Conservation (phyloP, 371 early-diverging fungal genomes). For the Choanephora cucurbitarum region DNA sequence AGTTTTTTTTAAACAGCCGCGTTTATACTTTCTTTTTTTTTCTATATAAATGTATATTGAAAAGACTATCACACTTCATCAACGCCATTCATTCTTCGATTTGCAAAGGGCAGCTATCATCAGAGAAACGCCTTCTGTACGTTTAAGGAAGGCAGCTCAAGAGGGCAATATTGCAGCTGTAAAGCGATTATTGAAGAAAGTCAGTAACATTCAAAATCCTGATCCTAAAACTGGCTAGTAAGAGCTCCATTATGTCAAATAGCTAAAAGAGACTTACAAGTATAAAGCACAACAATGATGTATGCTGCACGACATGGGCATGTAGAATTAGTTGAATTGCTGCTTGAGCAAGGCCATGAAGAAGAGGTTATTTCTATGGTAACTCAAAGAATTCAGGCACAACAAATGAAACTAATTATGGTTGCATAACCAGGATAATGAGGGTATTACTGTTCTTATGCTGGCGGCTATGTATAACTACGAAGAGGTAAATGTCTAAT, state of each 20-base stretch:
- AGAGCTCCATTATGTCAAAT: background rate
- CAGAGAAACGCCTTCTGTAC: constrained; percentile 42
- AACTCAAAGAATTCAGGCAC: constrained; percentile 1
- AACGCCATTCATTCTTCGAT: constrained; percentile 41
- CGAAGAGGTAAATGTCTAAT: constrained; percentile 44
- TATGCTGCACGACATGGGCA: constrained; percentile 49
- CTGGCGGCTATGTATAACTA: constrained; percentile 51
- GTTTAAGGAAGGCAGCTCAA: constrained; percentile 48
- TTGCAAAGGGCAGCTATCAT: constrained; percentile 44
- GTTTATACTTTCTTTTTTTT: background rate
- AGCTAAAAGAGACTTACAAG: background rate
- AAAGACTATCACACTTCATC: constrained; percentile 15
- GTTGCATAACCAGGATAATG: constrained; percentile 30
- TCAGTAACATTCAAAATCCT: constrained; percentile 49
- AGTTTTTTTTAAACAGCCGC: background rate
- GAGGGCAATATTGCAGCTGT: constrained; percentile 56
- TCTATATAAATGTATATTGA: constrained; percentile 12
- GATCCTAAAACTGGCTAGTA: constrained; percentile 56
- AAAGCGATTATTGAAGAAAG: constrained; percentile 46
- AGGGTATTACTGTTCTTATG: constrained; percentile 55
- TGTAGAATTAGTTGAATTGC: constrained; percentile 43
- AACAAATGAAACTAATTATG: background rate
- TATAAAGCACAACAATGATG: constrained; percentile 47
- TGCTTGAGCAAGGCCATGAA: constrained; percentile 51
- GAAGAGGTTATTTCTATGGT: constrained; percentile 55